Evolutionary conservation across 73 alveolate genomes (phyloP), one percentile per base, ranked within the genome.

Genomic region (Paramecium sonneborni): DNA sequence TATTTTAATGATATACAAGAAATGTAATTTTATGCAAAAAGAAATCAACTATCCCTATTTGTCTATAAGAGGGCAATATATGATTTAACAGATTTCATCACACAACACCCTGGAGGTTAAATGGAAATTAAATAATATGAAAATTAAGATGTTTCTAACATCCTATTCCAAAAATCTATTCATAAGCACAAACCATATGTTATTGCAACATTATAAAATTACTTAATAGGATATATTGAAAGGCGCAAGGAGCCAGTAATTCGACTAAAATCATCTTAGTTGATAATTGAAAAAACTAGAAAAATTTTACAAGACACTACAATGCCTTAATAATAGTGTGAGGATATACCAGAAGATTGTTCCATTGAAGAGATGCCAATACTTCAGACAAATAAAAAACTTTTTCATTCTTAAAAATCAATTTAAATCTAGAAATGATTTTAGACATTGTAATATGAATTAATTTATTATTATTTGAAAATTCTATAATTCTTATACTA

Each of bases 101-200:
- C 28, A 26, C 15, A 43, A 23, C 90, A 79, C 41, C 90, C 90
- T 39, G 90, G 90, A 46, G 90, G 90, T 15, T 57, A 79, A 35
- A 28, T 72, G 32, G 90, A 43, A 8, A 79, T 79, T 11, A 57
- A 9, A 10, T 23, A 79, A 44, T 79, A 38, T 46, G 90, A 39
- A 79, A 79, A 79, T 79, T 43, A 39, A 24, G 74, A 24, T 26
- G 55, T 79, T 20, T 24, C 44, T 5, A 41, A 79, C 12, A 20
- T 79, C 5, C 10, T 79, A 39, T 79, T 79, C 21, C 46, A 79
- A 6, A 21, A 39, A 21, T 26, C 28, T 23, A 38, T 30, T 79
- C 90, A 79, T 15, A 38, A 79, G 30, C 90, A 79, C 30, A 43
- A 39, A n/a, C 35, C 35, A 1, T 21, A 44, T 12, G 55, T 79